phyloP scores from a whole-genome alignment of 345 rosid species.

The Microcos paniculata region DNA sequence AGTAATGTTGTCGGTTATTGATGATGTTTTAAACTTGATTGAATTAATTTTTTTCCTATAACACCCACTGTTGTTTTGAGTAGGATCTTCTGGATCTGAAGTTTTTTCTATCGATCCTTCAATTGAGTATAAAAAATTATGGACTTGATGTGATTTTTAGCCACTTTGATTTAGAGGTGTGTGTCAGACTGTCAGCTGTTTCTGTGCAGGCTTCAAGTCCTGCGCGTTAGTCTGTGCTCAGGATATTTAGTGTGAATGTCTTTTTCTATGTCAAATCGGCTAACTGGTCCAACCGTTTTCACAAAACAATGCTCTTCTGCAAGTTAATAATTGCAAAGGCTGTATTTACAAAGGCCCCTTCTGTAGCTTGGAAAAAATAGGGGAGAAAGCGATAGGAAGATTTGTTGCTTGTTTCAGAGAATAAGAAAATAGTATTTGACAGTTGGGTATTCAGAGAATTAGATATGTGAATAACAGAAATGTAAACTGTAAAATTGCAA shows the following conservation, averaged over 20 bases:
- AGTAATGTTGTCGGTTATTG: background rate
- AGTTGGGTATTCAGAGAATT: background rate
- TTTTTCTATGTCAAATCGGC: background rate
- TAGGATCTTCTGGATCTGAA: conserved; percentile 1
- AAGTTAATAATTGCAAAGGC: background rate
- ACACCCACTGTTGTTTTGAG: background rate
- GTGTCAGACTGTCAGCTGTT: background rate
- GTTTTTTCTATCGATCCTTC: background rate
- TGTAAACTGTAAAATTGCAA: background rate
- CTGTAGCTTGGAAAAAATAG: background rate
- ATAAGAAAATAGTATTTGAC: background rate
- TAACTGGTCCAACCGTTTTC: background rate
- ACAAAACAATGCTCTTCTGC: no score
- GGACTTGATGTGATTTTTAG: background rate
- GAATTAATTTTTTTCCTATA: background rate
- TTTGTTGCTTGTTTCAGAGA: background rate
- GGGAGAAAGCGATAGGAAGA: background rate
- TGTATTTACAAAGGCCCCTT: background rate
- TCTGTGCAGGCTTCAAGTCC: conserved; percentile 1
- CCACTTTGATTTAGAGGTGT: background rate
- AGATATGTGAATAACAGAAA: background rate
- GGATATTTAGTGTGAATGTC: background rate
- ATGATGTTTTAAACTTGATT: background rate
- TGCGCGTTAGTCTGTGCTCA: background rate
- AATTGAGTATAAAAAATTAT: background rate